Conservation (phyloP, 2,329 filamentous ascomycete genomes). For the Claviceps digitariae region DNA sequence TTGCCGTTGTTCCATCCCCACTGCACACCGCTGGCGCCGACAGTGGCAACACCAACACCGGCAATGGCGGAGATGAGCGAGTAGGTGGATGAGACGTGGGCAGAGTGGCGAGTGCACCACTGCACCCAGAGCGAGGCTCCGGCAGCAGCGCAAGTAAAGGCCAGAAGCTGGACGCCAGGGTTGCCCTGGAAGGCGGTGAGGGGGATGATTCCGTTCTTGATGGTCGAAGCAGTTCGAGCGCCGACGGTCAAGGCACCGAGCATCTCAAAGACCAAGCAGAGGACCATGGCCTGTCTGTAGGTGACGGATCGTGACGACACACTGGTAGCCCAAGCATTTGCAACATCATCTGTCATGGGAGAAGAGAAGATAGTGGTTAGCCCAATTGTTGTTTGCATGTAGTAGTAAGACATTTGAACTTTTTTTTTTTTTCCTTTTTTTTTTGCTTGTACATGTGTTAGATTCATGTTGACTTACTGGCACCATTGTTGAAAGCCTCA, state of each 20-base stretch:
- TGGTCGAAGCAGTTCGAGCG: slow-evolving; percentile 58
- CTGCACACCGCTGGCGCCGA: slow-evolving; percentile 45
- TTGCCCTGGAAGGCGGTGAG: slow-evolving; percentile 42
- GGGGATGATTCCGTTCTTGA: slow-evolving; percentile 67
- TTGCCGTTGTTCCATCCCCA: slow-evolving; percentile 55
- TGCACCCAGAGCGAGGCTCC: slow-evolving; percentile 61
- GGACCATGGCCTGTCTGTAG: slow-evolving; percentile 53
- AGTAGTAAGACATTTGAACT: no score
- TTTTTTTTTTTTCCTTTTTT: not conserved
- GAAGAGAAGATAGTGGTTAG: slow-evolving; percentile 5
- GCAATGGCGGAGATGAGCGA: slow-evolving; percentile 56
- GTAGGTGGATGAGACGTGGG: slow-evolving; percentile 61
- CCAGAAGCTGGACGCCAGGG: slow-evolving; percentile 54
- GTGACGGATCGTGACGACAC: slow-evolving; percentile 42
- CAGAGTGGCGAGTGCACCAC: slow-evolving; percentile 64
- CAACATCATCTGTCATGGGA: slow-evolving; percentile 57
- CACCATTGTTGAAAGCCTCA: slow-evolving; percentile 68
- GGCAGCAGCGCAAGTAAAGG: slow-evolving; percentile 50
- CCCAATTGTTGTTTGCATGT: not conserved
- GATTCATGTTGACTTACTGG: slow-evolving; percentile 41
- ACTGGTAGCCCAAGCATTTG: slow-evolving; percentile 69
- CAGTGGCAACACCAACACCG: slow-evolving; percentile 55
- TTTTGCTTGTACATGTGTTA: not conserved
- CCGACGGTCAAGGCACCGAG: slow-evolving; percentile 53
- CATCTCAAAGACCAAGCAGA: slow-evolving; percentile 55